Base-by-base conservation (phyloP, 768 basidiomycete species). In the Lentinus tigrinus region DNA sequence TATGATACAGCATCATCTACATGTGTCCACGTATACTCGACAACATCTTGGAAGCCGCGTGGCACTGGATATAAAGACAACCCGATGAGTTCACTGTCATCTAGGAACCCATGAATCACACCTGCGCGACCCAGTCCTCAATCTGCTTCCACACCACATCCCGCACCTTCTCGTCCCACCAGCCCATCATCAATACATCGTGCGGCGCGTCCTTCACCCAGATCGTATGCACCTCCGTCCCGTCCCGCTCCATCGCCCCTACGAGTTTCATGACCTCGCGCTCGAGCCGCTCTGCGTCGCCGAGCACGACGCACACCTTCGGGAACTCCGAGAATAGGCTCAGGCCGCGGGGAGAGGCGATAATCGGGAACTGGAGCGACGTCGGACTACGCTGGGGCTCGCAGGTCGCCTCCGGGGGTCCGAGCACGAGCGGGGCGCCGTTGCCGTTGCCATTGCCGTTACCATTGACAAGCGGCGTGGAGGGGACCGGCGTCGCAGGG, bases 251-350 rank as follows among this genome's bases (percentile, higher is more conserved):
- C 69, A 68, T 70, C 61, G 65, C 69, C 21, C 68, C 60, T 31
- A 73, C 70, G 43, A 82, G 69, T 58, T 73, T 75, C 51, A 69
- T 68, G 21, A 81, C 78, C 66, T 83, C 81, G 28, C 74, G 68
- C 62, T 79, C 79, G 26, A 82, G 69, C 56, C 81, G 70, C 70
- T 83, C 82, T 38, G 79, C 80, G 58, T 81, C 79, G 3, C 82
- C 82, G 31, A 78, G 73, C 21, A 81, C 74, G 49, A 82, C 70
- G 43, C 80, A 68, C 23, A 77, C 69, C 44, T 68, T 71, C 34
- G 81, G 78, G 56, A 82, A 83, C 28, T 70, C 73, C 24, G 69
- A 73, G 64, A 83, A 82, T 17, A 83, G 70, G 37, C 69, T 72
- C 23, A 73, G 68, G 52, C 75, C 77, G 44, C 69, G 63, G 40